Evolutionary conservation across 1,284 basidiomycete genomes (phyloP), one percentile per base, ranked within the genome.

Genomic region (Coniferiporia weirii): DNA sequence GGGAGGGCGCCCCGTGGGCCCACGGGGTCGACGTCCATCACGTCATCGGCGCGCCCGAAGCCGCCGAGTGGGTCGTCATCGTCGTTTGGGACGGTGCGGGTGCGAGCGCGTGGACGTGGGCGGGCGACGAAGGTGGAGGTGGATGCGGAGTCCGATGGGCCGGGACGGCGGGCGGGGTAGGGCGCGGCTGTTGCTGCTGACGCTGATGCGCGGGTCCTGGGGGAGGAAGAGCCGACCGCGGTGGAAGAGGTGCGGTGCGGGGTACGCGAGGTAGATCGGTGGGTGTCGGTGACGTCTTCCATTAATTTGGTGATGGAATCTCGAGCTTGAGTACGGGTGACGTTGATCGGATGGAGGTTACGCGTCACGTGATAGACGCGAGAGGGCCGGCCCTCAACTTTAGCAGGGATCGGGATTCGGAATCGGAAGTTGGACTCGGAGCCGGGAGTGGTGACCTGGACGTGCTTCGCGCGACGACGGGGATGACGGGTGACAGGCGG

Each of bases 241-340:
- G 52, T 53, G 13, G 32, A 13, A n/a, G 52, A 53, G 13, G 27
- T 27, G 27, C 27, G 27, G 27, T 27, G 27, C 27, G 27, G 27
- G 27, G 27, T 32, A 12, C 17, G 56, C 43, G 1, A 19, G 27
- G 7, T 53, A 27, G 19, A 19, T n/a, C 8, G 54, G 13, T 13
- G 40, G 20, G 32, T 44, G 13, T 19, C 50, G 36, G 27, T 27
- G 27, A 27, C 27, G 27, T 27, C 27, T 27, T 27, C 27, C 27
- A 27, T 27, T 27, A 27, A 27, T 27, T 27, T 48, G 45, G 32
- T 46, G 56, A 54, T 61, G 61, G 38, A 58, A 44, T 66, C 61
- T 43, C 45, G 59, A 32, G 44, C 22, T 27, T 34, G 3, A n/a
- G 43, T 55, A 38, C 49, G 35, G n/a, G 43, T 38, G 44, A 32